Base-by-base conservation (phyloP, 305 asterid species). In the Euphrasia arctica region DNA sequence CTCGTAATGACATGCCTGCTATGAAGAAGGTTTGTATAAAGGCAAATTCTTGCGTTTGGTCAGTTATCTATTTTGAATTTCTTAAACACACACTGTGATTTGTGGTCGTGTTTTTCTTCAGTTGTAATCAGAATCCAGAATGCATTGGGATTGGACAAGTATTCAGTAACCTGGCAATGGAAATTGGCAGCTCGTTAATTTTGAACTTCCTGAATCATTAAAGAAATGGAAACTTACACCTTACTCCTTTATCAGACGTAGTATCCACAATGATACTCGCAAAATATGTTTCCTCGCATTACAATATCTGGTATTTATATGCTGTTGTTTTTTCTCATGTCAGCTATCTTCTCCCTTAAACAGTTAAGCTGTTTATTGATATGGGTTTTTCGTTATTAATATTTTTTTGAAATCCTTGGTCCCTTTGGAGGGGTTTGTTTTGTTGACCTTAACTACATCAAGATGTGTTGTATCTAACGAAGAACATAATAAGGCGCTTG, bases 151-250 rank as follows among this genome's bases (percentile, higher is more conserved):
- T 90, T 64, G 85, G 78, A 67, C 84, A 82, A 60, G 70, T 84
- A 58, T 88, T 93, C 83, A 71, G 64, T 78, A 84, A 83, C 64
- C 70, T 88, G 80, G 78, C 60, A 76, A 78, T 70, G 70, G 85
- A 82, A 75, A 84, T 90, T 72, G 90, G 95, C 76, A 82, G 78
- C 62, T 85, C 85, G 86, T 83, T 57, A 97, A 90, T 75, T 93
- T 93, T 85, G 90, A 88, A 65, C 96, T 93, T 73, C 97, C 99
- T 22, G 89, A 88, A 70, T 80, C 90, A 75, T 78, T 79, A 63
- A 79, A 77, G 68, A 82, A 78, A 64, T 77, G 84, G 92, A 89
- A 80, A 65, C 77, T 83, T 12, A 70, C 87, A 12, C 64, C 93
- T 29, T 92, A 71, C 84, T 79, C 83, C 62, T 68, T 42, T 65